Evolutionary conservation across 495 filamentous ascomycete genomes (phyloP).

Genomic region (Cercophora samala): DNA sequence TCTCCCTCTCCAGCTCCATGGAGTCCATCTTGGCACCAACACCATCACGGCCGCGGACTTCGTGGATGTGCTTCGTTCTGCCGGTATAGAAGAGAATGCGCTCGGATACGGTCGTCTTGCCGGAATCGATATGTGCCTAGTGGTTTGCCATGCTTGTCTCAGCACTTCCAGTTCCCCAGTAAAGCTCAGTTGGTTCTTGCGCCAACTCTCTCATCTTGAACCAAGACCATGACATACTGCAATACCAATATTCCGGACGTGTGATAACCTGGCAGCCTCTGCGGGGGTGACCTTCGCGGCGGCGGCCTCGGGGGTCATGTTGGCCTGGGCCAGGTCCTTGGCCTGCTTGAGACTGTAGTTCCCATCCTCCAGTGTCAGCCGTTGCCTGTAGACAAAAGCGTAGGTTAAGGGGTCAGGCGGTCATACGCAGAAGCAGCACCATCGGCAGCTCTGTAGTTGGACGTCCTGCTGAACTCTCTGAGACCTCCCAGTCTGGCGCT

Average conservation of each 20-base stretch:
- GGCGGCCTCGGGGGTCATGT: slow-evolving; percentile 46
- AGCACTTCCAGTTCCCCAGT: background rate
- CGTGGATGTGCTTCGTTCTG: slow-evolving; percentile 93
- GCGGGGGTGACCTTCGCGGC: slow-evolving; percentile 63
- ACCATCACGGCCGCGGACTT: slow-evolving; percentile 91
- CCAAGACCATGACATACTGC: slow-evolving; percentile 60
- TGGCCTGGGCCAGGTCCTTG: slow-evolving; percentile 41
- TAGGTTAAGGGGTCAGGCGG: background rate
- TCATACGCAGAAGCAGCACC: slow-evolving; percentile 39
- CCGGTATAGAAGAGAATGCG: slow-evolving; percentile 98
- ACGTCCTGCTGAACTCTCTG: slow-evolving; percentile 32
- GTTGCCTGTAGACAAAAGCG: background rate
- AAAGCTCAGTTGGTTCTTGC: background rate
- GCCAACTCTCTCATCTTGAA: background rate
- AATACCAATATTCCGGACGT: slow-evolving; percentile 95
- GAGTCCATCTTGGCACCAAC: slow-evolving; percentile 99
- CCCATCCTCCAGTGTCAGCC: slow-evolving; percentile 10
- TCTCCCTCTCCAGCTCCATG: slow-evolving; percentile 97
- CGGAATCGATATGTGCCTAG: slow-evolving; percentile 97
- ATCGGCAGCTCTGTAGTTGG: slow-evolving; percentile 18
- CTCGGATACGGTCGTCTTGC: slow-evolving; percentile 96
- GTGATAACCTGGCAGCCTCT: slow-evolving; percentile 71
- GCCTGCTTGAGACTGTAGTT: slow-evolving; percentile 41
- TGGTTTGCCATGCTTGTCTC: slow-evolving; percentile 26
- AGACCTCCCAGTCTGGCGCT: slow-evolving; percentile 21